Evolutionary conservation across 139 green algal species (phyloP), one percentile per base, ranked within the genome.

Genomic region (Volvox reticuliferus): DNA sequence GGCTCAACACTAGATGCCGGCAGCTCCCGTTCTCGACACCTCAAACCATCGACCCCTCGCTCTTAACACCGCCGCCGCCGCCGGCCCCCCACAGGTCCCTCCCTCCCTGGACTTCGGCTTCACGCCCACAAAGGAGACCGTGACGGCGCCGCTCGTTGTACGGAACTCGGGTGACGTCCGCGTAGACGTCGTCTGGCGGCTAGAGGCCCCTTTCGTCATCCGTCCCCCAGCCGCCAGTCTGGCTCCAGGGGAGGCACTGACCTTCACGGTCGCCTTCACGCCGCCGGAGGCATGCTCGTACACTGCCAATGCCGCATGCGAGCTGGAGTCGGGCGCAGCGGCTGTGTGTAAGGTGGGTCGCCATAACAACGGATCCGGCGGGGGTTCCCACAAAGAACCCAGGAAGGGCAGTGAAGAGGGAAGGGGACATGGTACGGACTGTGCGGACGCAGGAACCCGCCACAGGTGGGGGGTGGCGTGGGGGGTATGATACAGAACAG

Each of bases 251-350:
- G 76, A 95, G 78, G 76, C 81, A 1, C 26, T 79, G 14, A 33
- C 1, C 1, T 96, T 95, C 50, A n/a, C 90, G 14, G 93, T 94
- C 35, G 69, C 62, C 19, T 97, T 97, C 83, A 85, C 90, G 50
- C 95, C 95, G 30, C 44, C 81, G 6, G 95, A 97, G 68, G 95
- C 95, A 9, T 93, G 93, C 73, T 95, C 94, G n/a, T 96, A 93
- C 71, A 79, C 78, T 3, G 94, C 76, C 20, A 44, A 68, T 30
- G 95, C 94, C 55, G 88, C 93, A 12, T 96, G 94, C 80, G 71
- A 79, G 61, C 36, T 96, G 75, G 93, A 95, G 86, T 94, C 91
- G 81, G 95, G 93, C 6, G 89, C 85, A 6, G 92, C 62, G 20
- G 77, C 87, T 32, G 89, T 92, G 6, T 67, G 94, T 44, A 89